These are phyloP conservation scores for Glonium stellatum DNA, from an alignment of 495 filamentous ascomycete species.

Conservation along the genomic window DNA sequence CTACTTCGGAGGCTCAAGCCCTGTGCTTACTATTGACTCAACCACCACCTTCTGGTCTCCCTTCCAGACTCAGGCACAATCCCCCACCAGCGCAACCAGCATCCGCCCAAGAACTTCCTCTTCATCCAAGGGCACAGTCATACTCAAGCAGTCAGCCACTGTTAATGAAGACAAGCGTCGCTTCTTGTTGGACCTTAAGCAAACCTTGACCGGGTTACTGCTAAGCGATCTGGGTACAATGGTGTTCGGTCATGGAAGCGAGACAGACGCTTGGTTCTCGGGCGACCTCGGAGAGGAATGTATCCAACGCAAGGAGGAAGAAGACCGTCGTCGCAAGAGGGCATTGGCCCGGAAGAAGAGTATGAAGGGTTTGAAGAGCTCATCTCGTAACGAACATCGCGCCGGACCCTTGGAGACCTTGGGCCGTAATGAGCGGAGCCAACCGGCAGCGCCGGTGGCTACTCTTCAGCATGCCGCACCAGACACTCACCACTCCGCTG, in stretches of 20 bases:
- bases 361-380: slow-evolving; percentile 38
- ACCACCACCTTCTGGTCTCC: slow-evolving; percentile 84
- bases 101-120: slow-evolving; percentile 40
- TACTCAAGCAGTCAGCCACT: slow-evolving; percentile 41
- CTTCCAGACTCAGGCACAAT: slow-evolving; percentile 49
- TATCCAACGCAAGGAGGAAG: slow-evolving; percentile 67
- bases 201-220: slow-evolving; percentile 73
- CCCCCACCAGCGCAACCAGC: slow-evolving; percentile 36
- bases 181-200: slow-evolving; percentile 71
- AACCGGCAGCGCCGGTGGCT: slow-evolving; percentile 42
- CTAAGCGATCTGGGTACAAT: slow-evolving; percentile 83
- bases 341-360: slow-evolving; percentile 48
- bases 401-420: slow-evolving; percentile 34
- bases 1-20: slow-evolving; percentile 59
- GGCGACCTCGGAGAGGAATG: slow-evolving; percentile 67
- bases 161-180: slow-evolving; percentile 47
- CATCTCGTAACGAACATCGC: slow-evolving; percentile 19
- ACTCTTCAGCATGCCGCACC: slow-evolving; percentile 40
- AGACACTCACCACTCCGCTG: slow-evolving; percentile 30
- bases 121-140: slow-evolving; percentile 54
- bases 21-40: slow-evolving; percentile 68
- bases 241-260: slow-evolving; percentile 77
- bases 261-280: slow-evolving; percentile 88
- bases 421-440: slow-evolving; percentile 39
- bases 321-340: slow-evolving; percentile 43